These are phyloP conservation scores for Austroboletus eburneus DNA, from an alignment of 768 basidiomycete species.

Conservation along the genomic window DNA sequence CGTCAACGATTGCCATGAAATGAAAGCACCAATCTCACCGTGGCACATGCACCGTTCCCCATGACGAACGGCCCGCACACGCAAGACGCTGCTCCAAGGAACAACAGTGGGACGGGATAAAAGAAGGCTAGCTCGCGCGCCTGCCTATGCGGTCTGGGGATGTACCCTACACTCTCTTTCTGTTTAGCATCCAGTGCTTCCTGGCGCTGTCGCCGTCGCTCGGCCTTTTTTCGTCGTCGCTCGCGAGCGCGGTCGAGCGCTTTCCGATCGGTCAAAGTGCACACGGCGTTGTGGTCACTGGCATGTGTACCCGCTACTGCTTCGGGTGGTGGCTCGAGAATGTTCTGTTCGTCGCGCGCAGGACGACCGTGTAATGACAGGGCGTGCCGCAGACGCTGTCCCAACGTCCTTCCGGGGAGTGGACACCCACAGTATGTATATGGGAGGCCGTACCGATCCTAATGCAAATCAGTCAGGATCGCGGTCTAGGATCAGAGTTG, in stretches of 20 bases:
- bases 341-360: slow-evolving; percentile 4
- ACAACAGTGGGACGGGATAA: slow-evolving; percentile 10
- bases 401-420: slow-evolving; percentile 40
- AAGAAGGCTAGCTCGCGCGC: slow-evolving; percentile 7
- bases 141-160: background rate
- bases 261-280: slow-evolving; percentile 23
- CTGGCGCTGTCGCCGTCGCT: slow-evolving; percentile 7
- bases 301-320: slow-evolving; percentile 45
- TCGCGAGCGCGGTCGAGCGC: slow-evolving; percentile 1
- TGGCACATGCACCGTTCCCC: background rate
- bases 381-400: slow-evolving; percentile 38
- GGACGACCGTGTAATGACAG: slow-evolving; percentile 3
- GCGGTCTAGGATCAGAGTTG: no score
- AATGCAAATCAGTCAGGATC: background rate
- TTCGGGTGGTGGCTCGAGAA: slow-evolving; percentile 33
- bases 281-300: slow-evolving; percentile 50
- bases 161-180: background rate
- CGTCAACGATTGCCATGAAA: background rate
- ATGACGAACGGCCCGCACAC: slow-evolving; percentile 1
- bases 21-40: background rate
- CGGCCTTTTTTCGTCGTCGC: slow-evolving; percentile 6
- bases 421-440: slow-evolving; percentile 62
- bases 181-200: background rate
- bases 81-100: background rate
- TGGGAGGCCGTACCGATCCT: slow-evolving; percentile 46